Evolutionary conservation across 2,329 filamentous ascomycete species (phyloP).

Genomic region (Pseudocercospora cruenta): DNA sequence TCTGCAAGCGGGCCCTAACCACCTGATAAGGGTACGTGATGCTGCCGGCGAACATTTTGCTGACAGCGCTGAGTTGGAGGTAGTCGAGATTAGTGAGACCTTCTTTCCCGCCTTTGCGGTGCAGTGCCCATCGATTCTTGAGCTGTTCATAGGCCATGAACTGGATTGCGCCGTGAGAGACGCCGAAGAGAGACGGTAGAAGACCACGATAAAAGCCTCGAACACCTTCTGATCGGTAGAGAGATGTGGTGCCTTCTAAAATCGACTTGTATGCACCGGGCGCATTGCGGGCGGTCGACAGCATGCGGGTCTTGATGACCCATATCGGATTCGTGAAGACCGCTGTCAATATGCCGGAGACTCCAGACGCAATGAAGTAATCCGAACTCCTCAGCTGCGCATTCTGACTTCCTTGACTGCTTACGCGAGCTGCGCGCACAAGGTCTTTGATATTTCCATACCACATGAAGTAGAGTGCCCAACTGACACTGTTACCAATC

Average conservation of each 20-base stretch:
- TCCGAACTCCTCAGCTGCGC: conserved; percentile 59
- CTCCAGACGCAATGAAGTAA: conserved; percentile 77
- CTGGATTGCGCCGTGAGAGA: conserved; percentile 90
- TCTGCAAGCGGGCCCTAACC: conserved; percentile 83
- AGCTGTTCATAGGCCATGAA: conserved; percentile 90
- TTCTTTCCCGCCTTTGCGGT: conserved; percentile 39
- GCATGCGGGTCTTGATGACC: conserved; percentile 98
- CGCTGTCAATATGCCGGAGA: conserved; percentile 73
- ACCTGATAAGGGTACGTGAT: conserved; percentile 96
- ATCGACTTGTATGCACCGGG: conserved; percentile 82
- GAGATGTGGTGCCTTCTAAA: conserved; percentile 67
- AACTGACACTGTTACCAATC: conserved; percentile 84
- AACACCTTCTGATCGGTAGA: conserved; percentile 72
- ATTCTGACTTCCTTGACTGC: conserved; percentile 42
- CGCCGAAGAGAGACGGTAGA: conserved; percentile 78
- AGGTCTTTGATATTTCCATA: conserved; percentile 63
- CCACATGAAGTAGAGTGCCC: conserved; percentile 89
- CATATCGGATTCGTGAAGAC: conserved; percentile 91
- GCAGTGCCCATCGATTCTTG: conserved; percentile 62
- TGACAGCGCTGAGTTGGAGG: conserved; percentile 74
- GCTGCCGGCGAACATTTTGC: conserved; percentile 87
- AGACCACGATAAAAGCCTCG: conserved; percentile 87
- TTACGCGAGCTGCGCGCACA: conserved; percentile 43
- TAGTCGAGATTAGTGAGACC: conserved; percentile 73
- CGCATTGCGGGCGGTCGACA: conserved; percentile 75